phyloP scores from a whole-genome alignment of 2,329 filamentous ascomycete genomes.

The Cladosporium velox region DNA sequence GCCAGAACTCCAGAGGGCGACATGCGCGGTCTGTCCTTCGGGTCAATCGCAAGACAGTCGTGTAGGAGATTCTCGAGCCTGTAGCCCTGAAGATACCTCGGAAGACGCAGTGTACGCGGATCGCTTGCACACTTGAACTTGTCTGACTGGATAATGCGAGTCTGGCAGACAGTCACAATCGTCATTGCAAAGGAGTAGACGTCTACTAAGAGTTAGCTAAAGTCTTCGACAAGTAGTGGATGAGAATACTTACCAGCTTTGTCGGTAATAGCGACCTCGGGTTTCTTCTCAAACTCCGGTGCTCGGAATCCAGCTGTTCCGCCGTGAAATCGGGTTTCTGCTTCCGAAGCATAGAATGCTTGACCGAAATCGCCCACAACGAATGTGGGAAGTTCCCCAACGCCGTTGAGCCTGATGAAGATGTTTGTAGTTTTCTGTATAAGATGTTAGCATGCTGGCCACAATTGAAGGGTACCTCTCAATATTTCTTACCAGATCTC shows the following conservation, averaged over 20 bases:
- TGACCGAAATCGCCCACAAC: constrained; percentile 32
- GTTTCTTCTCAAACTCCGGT: constrained; percentile 2
- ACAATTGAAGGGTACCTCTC: background rate
- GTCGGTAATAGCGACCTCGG: constrained; percentile 12
- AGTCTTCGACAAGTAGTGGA: background rate
- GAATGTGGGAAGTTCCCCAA: constrained; percentile 24
- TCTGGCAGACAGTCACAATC: constrained; percentile 18
- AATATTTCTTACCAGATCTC: constrained; percentile 24
- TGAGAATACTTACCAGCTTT: background rate
- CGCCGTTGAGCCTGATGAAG: constrained; percentile 23
- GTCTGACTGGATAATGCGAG: background rate
- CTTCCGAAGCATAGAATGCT: background rate
- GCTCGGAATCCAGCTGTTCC: background rate
- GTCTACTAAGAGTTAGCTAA: constrained; percentile 20
- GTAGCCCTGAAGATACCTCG: background rate
- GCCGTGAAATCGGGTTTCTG: background rate
- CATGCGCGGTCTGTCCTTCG: background rate
- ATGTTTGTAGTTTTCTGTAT: constrained; percentile 27
- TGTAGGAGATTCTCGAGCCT: background rate
- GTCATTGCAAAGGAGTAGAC: constrained; percentile 31
- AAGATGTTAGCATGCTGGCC: background rate
- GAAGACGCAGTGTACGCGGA: background rate
- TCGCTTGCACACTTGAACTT: background rate
- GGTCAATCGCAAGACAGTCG: background rate
- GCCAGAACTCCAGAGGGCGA: background rate